Base-by-base conservation (phyloP, 768 basidiomycete species). In the Leccinum subtestaceum region DNA sequence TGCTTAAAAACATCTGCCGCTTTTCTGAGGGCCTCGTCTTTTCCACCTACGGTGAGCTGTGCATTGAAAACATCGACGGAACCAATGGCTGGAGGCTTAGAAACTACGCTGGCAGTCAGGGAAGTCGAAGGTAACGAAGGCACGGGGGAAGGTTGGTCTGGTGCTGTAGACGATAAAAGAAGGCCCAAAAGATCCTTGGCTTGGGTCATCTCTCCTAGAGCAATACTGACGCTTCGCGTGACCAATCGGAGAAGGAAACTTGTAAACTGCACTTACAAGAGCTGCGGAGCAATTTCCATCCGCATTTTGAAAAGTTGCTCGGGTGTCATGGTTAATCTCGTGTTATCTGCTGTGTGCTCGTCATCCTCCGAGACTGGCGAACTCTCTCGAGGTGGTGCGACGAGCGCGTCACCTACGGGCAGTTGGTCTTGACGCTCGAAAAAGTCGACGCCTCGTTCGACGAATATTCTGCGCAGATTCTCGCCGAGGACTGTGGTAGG, bases 221-320 rank as follows among this genome's bases (percentile, higher is more conserved):
- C 89, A 60, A 86, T 81, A 62, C 90, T 91, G 61, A 36, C 51
- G 55, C 52, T 43, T 40, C 23, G 61, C 56, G 61, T 71, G 56
- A 72, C 58, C 54, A n/a, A 36, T 32, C 36, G 21, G 47, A 43
- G 9, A 40, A 29, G 12, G 43, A 36, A 58, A 21, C 13, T n/a
- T 10, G 31, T 38, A 27, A 48, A 21, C 21, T 47, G 11, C 48
- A 81, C 91, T 71, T 72, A 93, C 91, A 82, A 83, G 51, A 94
- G 77, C 59, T 89, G 88, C 10, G 85, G 85, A 25, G 86, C 55
- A 13, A 93, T 81, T 59, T 90, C 88, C 65, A 77, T 76, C 55
- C 89, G 83, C 89, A 94, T 87, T 63, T 85, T 84, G 59, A 77
- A 76, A 29, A 93, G 70, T 58, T 92, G 89, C 59, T 92, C 89